Percentiles rank a stretch among this genome's conserved stretches.
Evolutionary conservation across 805 yeast species (phyloP).

Genomic region (Ogataea wickerhamii): DNA sequence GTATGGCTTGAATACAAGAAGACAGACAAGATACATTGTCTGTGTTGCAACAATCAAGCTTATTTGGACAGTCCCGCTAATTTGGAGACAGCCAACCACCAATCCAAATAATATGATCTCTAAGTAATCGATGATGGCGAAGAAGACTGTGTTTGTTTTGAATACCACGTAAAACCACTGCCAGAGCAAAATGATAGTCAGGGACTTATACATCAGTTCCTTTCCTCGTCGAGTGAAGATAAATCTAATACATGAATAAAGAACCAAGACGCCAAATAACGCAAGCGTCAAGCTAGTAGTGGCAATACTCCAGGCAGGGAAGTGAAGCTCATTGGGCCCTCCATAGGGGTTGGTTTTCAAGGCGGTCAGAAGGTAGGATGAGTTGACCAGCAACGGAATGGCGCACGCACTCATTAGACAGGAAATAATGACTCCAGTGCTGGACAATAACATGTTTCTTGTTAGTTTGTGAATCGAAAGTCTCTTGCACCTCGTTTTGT

Average conservation of each 20-base stretch:
- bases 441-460: conserved; percentile 23
- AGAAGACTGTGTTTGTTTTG: conserved; percentile 40
- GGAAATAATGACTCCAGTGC: conserved; percentile 34
- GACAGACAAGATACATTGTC: conserved; percentile 24
- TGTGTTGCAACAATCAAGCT: conserved; percentile 36
- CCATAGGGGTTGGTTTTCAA: conserved; percentile 17
- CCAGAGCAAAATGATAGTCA: conserved; percentile 46
- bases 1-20: conserved; percentile 31
- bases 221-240: conserved; percentile 21
- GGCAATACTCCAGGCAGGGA: conserved; percentile 25
- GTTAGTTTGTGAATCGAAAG: conserved; percentile 13
- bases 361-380: conserved; percentile 26
- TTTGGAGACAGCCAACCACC: conserved; percentile 43
- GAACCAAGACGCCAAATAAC: conserved; percentile 32
- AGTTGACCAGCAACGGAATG: conserved; percentile 41
- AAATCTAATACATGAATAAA: conserved; percentile 34
- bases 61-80: conserved; percentile 44
- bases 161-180: conserved; percentile 41
- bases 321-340: conserved; percentile 11
- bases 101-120: conserved; percentile 36
- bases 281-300: conserved; percentile 35
- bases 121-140: conserved; percentile 35
- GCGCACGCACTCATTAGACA: conserved; percentile 36
- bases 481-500: conserved; percentile 8
- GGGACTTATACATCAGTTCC: conserved; percentile 42